Percentiles rank a stretch among this genome's conserved stretches.
Evolutionary conservation across 768 basidiomycete genomes (phyloP).

Genomic region (Podaxis mareebaensis): DNA sequence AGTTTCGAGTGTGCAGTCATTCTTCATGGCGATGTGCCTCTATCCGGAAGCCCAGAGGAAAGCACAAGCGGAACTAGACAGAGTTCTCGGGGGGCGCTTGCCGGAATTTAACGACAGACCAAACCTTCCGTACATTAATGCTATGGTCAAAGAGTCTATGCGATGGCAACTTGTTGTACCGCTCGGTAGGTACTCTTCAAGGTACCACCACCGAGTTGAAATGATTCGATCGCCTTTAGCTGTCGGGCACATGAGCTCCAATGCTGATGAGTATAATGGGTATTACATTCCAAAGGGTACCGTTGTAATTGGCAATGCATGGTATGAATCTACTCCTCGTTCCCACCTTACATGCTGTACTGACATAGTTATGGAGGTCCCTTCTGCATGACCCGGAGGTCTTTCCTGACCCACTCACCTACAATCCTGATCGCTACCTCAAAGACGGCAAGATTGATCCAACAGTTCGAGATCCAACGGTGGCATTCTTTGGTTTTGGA

Average conservation of each 20-base stretch:
- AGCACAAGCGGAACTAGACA: slow-evolving; percentile 40
- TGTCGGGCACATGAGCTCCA: background rate
- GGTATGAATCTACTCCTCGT: background rate
- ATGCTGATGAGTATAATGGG: slow-evolving; percentile 1
- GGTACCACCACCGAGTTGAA: background rate
- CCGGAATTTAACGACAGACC: slow-evolving; percentile 26
- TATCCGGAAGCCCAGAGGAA: slow-evolving; percentile 22
- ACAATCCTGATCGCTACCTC: slow-evolving; percentile 33
- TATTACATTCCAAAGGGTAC: slow-evolving; percentile 4
- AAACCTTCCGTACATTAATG: slow-evolving; percentile 25
- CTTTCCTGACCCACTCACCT: slow-evolving; percentile 24
- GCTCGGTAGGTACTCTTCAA: slow-evolving; percentile 24
- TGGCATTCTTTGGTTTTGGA: slow-evolving; percentile 33
- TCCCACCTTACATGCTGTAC: background rate
- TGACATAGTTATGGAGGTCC: slow-evolving; percentile 6
- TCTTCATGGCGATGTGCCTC: slow-evolving; percentile 22
- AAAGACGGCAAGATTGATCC: slow-evolving; percentile 25
- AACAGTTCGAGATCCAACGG: slow-evolving; percentile 24
- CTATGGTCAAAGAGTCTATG: slow-evolving; percentile 26
- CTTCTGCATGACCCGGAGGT: slow-evolving; percentile 24
- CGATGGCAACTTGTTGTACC: slow-evolving; percentile 24
- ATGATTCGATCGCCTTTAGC: background rate
- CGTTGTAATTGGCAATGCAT: background rate
- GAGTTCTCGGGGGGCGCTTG: slow-evolving; percentile 31
- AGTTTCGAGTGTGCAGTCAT: slow-evolving; percentile 17